phyloP scores from a whole-genome alignment of 2,329 filamentous ascomycete species.

The Sarocladium oryzae region DNA sequence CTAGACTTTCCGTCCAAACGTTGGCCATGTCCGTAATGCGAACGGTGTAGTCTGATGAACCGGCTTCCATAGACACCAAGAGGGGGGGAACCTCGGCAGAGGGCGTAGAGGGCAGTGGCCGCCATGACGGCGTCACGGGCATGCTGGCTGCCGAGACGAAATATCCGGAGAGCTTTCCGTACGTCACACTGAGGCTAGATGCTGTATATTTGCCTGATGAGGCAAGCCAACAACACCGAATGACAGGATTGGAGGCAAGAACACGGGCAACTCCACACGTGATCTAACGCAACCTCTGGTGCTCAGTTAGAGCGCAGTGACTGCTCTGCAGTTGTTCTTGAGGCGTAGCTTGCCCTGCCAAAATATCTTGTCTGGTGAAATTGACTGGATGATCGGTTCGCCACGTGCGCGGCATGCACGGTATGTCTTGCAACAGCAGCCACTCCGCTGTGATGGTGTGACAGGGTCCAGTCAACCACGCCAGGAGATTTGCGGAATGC shows the following conservation, averaged over 20 bases:
- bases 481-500: neutral
- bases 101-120: constrained; percentile 35
- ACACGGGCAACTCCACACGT: no score
- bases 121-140: constrained; percentile 32
- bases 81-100: constrained; percentile 49
- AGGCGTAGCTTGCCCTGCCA: neutral
- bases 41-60: constrained; percentile 52
- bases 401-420: constrained; percentile 1
- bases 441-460: neutral
- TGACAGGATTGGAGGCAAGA: no score
- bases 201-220: no score
- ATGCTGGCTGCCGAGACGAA: neutral
- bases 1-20: constrained; percentile 64
- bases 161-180: neutral
- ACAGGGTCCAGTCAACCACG: neutral
- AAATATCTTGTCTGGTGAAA: neutral
- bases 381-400: neutral
- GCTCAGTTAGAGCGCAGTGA: no score
- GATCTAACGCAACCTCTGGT: no score
- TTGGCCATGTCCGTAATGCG: constrained; percentile 65
- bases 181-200: no score
- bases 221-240: no score
- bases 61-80: constrained; percentile 54
- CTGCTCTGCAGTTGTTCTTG: no score
- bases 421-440: constrained; percentile 1